These are phyloP conservation scores for Hansenula sp. DNA, from an alignment of 1,139 yeast genomes.

Conservation along the genomic window DNA sequence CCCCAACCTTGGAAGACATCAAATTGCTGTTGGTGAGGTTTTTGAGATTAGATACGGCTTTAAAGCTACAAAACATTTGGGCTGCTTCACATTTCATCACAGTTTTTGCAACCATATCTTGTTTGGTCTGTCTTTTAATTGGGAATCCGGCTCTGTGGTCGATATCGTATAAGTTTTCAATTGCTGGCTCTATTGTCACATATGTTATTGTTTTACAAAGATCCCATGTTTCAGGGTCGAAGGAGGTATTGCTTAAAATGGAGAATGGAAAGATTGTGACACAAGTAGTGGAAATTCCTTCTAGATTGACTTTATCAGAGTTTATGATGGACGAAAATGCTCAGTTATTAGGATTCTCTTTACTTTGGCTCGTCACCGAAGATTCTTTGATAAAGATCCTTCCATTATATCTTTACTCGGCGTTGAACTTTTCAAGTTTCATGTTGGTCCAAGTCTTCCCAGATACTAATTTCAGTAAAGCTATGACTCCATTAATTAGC, in stretches of 20 bases:
- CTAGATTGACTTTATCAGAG: conserved; percentile 27
- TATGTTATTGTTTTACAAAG: neutral
- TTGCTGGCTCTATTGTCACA: neutral
- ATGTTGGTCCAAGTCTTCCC: conserved; percentile 37
- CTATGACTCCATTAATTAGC: conserved; percentile 32
- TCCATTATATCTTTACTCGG: conserved; percentile 45
- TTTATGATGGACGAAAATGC: conserved; percentile 44
- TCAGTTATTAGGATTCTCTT: conserved; percentile 36
- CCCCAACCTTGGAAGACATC: no score
- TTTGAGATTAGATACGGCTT: no score
- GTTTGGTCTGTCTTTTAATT: neutral
- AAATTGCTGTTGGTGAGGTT: no score
- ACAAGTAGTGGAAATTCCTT: neutral
- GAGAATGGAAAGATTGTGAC: neutral
- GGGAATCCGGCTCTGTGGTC: neutral
- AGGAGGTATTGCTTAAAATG: neutral
- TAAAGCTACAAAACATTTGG: neutral
- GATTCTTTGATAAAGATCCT: conserved; percentile 32
- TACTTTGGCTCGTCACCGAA: conserved; percentile 31
- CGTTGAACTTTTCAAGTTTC: conserved; percentile 37
- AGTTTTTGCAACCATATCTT: neutral
- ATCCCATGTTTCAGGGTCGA: neutral
- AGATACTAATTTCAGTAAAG: conserved; percentile 28
- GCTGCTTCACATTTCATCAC: neutral
- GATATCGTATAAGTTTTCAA: neutral